phyloP scores from a whole-genome alignment of 495 filamentous ascomycete species.

The Aspergillus bridgeri region DNA sequence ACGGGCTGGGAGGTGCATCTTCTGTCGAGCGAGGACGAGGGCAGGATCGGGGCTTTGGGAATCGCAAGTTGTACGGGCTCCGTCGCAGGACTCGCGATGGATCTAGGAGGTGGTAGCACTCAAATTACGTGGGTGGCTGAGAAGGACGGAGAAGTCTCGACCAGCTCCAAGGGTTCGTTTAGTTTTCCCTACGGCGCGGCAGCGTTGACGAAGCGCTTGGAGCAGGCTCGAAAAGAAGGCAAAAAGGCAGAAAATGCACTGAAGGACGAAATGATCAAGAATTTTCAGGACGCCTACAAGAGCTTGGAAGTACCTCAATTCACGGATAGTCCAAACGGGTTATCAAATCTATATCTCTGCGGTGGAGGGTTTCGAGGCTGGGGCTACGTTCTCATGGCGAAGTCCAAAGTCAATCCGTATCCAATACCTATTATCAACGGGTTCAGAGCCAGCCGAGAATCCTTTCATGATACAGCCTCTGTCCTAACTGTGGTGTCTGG shows the following conservation, averaged over 20 bases:
- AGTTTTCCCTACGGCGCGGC: constrained; percentile 83
- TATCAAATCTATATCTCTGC: constrained; percentile 68
- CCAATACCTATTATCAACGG: constrained; percentile 81
- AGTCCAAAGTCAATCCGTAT: constrained; percentile 65
- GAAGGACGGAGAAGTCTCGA: constrained; percentile 42
- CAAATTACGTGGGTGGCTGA: constrained; percentile 81
- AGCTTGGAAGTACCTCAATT: constrained; percentile 54
- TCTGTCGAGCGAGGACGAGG: constrained; percentile 75
- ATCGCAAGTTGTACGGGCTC: constrained; percentile 65
- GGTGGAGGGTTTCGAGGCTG: constrained; percentile 88
- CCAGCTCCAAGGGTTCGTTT: constrained; percentile 41
- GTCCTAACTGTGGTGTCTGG: constrained; percentile 49
- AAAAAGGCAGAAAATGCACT: constrained; percentile 32
- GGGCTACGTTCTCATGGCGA: constrained; percentile 73
- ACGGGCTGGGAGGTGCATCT: constrained; percentile 67
- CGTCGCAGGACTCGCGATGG: constrained; percentile 72
- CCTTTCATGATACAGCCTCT: constrained; percentile 56
- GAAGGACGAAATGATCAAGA: constrained; percentile 50
- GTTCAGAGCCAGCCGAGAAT: constrained; percentile 56
- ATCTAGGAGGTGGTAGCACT: constrained; percentile 83
- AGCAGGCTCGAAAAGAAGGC: constrained; percentile 27
- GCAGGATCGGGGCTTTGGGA: constrained; percentile 74
- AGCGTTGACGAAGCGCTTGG: constrained; percentile 60
- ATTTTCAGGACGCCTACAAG: constrained; percentile 57
- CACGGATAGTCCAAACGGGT: constrained; percentile 29